Evolutionary conservation across 108 stramenopile species (phyloP), one percentile per base, ranked within the genome.

Genomic region (Schizochytrium sp.): DNA sequence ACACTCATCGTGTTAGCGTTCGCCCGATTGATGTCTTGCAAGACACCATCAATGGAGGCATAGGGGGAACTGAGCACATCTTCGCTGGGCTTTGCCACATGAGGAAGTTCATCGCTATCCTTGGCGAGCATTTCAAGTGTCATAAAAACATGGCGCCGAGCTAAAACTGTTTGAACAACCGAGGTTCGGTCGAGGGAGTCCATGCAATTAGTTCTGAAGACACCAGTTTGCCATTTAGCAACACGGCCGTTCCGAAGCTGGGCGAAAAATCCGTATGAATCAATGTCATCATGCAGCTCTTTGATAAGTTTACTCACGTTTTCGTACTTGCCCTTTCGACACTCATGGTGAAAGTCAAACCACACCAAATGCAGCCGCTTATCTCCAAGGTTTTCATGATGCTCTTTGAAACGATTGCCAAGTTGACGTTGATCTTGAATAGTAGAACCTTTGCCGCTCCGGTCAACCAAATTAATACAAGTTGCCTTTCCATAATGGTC

Each of bases 321-420:
- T 72, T 96, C 95, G 95, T 96, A 98, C 89, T 95, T 90, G 56
- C 96, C 96, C 61, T 94, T 91, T 89, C 95, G 96, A 88, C 96
- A 96, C 93, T 98, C 96, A 45, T 97, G 95, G 93, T 99, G 98
- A 91, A 99, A 99, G 89, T 99, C 98, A 91, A 95, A 99, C 98
- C 98, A 99, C 19, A 97, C 92, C 76, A 97, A 95, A 72, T 93
- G 61, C 2, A 97, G 56, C 90, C 40, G 88, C 49, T 46, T 88
- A 55, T 60, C 49, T 3, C 49, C 72, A 12, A 92, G 55, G 28
- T 64, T 90, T 8, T 92, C 72, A 55, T 38, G 49, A 3, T 90
- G 88, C 41, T 89, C 83, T 46, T 87, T 69, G 87, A 88, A 96
- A 3, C 95, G 93, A 44, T 91, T 88, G 44, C 97, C 97, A 53